Base-by-base conservation (phyloP, 225 moss, liverwort and hornwort species). In the Pseudoscleropodium purum region DNA sequence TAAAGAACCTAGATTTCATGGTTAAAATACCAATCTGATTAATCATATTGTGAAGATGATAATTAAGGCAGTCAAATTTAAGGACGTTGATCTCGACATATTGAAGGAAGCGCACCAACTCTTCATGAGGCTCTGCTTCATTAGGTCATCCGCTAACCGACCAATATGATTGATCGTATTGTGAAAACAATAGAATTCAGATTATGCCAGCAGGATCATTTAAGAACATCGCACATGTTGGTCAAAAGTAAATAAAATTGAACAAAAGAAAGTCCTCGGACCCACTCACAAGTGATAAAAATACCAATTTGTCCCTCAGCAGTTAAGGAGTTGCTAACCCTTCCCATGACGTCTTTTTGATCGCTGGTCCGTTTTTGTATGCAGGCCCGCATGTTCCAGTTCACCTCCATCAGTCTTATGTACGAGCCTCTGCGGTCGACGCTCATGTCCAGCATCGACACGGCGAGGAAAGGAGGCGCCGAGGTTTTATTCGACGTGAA, bases 341-440 rank as follows among this genome's bases (percentile, higher is more conserved):
- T 45, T 73, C 15, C 73, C 78, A 54, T 65, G 54, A n/a, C 36
- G 66, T 61, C 66, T 34, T 84, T 78, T 51, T 77, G n/a, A 47
- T 80, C 36, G 18, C 41, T 69, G 67, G 41, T 85, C 45, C 43
- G 51, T 75, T 67, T 86, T 45, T 84, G 65, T 81, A 45, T 92
- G 54, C 94, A 97, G 98, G 96, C 94, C 86, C 90, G 93, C 59
- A 91, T 96, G 83, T 93, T 99, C 62, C 97, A 97, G 86, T 99
- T 96, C 90, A 97, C 97, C 34, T 97, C 99, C 51, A 93, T 97
- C 84, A 99, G 97, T 88, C 96, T 99, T 54, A 99, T 97, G 75
- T 94, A 93, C 34, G 95, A 99, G 69, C 96, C 95, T 17, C 90
- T 97, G 39, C 93, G 93, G 51, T 92, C 96, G 61, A 94, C 95